Percentiles rank a stretch among this genome's conserved stretches.
These are phyloP conservation scores for Talaromyces amestolkiae DNA, from an alignment of 2,329 filamentous ascomycete species.

Conservation along the genomic window DNA sequence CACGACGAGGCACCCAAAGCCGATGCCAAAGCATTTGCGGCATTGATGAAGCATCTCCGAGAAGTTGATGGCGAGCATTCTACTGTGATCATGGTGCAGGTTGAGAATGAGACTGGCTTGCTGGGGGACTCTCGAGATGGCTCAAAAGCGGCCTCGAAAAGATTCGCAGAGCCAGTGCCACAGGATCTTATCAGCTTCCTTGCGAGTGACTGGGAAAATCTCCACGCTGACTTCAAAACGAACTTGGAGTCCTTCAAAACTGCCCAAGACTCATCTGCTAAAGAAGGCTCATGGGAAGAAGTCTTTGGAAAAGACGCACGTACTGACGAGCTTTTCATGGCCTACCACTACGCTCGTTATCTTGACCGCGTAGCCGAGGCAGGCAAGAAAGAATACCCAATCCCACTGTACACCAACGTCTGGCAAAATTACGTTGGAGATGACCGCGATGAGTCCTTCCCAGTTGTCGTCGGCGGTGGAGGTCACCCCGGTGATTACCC, in stretches of 20 bases:
- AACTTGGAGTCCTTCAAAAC: background rate
- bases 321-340: background rate
- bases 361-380: background rate
- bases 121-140: constrained; percentile 54
- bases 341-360: background rate
- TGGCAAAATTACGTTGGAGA: background rate
- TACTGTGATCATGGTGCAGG: constrained; percentile 57
- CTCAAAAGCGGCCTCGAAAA: constrained; percentile 34
- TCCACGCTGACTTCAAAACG: background rate
- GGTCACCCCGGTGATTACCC: background rate
- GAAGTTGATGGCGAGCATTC: constrained; percentile 31
- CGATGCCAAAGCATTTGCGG: background rate
- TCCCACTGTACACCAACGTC: background rate
- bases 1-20: background rate
- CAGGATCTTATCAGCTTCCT: background rate
- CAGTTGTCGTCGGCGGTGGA: background rate
- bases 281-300: background rate
- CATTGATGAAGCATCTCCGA: background rate
- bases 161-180: background rate
- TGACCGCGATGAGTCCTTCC: background rate
- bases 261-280: background rate
- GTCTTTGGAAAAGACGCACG: background rate
- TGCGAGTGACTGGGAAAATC: background rate
- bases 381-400: background rate
- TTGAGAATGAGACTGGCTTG: constrained; percentile 57